These are phyloP conservation scores for Epichloe glyceriae DNA, from an alignment of 2,329 filamentous ascomycete species.

Conservation along the genomic window DNA sequence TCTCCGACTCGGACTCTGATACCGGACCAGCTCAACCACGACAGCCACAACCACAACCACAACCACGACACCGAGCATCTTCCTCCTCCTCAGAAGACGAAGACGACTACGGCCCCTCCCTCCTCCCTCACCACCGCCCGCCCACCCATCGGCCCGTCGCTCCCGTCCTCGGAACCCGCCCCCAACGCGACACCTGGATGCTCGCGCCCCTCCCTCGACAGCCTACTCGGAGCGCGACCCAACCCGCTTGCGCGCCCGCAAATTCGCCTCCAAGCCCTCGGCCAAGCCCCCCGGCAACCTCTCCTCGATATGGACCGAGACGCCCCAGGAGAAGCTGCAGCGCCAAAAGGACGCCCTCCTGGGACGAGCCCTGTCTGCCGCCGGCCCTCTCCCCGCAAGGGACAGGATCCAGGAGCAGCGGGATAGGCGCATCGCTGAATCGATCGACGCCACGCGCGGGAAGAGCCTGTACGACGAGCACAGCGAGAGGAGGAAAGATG, in stretches of 20 bases:
- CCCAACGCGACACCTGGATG: constrained; percentile 77
- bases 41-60: constrained; percentile 10
- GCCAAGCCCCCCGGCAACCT: constrained; percentile 25
- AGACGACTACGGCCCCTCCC: constrained; percentile 47
- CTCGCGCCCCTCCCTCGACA: constrained; percentile 46
- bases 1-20: constrained; percentile 9
- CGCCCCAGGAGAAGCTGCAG: constrained; percentile 73
- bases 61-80: constrained; percentile 26
- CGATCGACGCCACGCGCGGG: constrained; percentile 40
- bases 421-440: constrained; percentile 32
- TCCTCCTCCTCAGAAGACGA: constrained; percentile 28
- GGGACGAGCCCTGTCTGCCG: constrained; percentile 44
- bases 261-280: constrained; percentile 56
- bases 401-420: constrained; percentile 43
- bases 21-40: constrained; percentile 9
- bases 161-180: constrained; percentile 25
- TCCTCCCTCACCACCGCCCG: constrained; percentile 32
- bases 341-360: constrained; percentile 71
- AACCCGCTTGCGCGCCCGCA: constrained; percentile 67
- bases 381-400: constrained; percentile 25
- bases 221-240: constrained; percentile 58
- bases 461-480: constrained; percentile 49
- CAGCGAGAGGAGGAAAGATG: constrained; percentile 22
- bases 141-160: constrained; percentile 29
- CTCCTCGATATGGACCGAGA: constrained; percentile 78